A percentile compares a stretch with the other conserved stretches of the same genome.
Conservation (phyloP, 371 early-diverging fungal genomes). For the Blakeslea trispora region DNA sequence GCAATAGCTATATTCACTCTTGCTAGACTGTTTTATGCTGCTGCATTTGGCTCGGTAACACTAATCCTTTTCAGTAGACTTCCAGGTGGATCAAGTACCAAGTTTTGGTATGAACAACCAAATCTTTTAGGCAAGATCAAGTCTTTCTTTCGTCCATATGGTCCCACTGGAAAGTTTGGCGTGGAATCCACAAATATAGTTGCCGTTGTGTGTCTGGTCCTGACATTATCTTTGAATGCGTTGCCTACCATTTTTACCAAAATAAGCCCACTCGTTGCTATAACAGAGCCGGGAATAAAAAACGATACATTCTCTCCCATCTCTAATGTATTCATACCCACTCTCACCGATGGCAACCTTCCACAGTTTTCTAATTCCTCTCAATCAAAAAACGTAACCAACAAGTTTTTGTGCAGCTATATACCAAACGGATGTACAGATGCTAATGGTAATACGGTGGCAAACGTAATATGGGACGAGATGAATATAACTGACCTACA, state of each 20-base stretch:
- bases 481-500: neutral
- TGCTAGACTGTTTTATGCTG: conserved; percentile 10
- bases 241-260: conserved; percentile 17
- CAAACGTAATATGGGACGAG: conserved; percentile 10
- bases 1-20: conserved; percentile 18
- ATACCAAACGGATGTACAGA: conserved; percentile 11
- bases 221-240: conserved; percentile 10
- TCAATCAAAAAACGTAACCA: neutral
- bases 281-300: neutral
- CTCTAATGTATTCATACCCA: conserved; percentile 14
- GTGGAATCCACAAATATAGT: conserved; percentile 6
- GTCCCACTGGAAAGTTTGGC: conserved; percentile 19
- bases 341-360: conserved; percentile 15
- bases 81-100: conserved; percentile 17
- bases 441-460: conserved; percentile 7
- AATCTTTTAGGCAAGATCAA: conserved; percentile 10
- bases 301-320: conserved; percentile 12
- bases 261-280: conserved; percentile 7
- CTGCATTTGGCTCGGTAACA: conserved; percentile 3
- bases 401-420: conserved; percentile 14
- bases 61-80: conserved; percentile 15
- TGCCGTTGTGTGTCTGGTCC: conserved; percentile 6
- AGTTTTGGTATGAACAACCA: conserved; percentile 23
- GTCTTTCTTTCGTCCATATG: conserved; percentile 17
- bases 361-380: conserved; percentile 2